Evolutionary conservation across 2,329 filamentous ascomycete genomes (phyloP), one percentile per base, ranked within the genome.

Genomic region (Aspergillus clavatus): DNA sequence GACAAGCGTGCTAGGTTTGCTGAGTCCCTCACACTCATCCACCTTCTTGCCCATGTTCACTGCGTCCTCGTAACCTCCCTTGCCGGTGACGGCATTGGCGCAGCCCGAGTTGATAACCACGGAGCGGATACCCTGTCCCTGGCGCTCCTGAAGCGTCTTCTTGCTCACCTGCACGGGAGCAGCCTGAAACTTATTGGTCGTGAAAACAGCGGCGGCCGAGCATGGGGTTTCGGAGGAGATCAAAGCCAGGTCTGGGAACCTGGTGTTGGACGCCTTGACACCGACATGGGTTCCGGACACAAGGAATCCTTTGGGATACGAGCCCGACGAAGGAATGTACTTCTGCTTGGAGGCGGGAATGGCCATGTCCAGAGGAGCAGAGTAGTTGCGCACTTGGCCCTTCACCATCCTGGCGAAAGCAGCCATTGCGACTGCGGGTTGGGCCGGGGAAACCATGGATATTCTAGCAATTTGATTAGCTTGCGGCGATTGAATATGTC

Each of bases 111-210:
- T 98, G 69, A 96, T 83, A 43, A 98, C 80, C 21, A 98, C 83
- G 42, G 86, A 86, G 49, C 84, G 79, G 45, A 97, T 78, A 1
- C 86, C 87, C 10, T 78, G 67, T 47, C 88, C 86, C 38, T 76
- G 73, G 55, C 81, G 80, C 53, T 75, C 75, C 63, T 82, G 76
- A 27, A 95, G 72, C 48, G 90, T 80, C 46, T 84, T 77, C 52
- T 83, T 78, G 67, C 86, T 91, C 50, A 95, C 86, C 23, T 87
- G 89, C 36, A 98, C 91, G 4, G 93, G 93, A 8, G 93, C 93
- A 14, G 93, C 93, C 70, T 96, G 90, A 72, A 98, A 98, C 69
- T 91, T 90, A 74, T 98, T 98, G 69, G 89, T 94, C 43, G 93
- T 98, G 73, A 97, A 96, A 37, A 97, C 90, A 5, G 89, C 93